Percentiles rank a stretch among this genome's conserved stretches.
Conservation (phyloP, 768 basidiomycete species). For the Coprinellus aureogranulatus region DNA sequence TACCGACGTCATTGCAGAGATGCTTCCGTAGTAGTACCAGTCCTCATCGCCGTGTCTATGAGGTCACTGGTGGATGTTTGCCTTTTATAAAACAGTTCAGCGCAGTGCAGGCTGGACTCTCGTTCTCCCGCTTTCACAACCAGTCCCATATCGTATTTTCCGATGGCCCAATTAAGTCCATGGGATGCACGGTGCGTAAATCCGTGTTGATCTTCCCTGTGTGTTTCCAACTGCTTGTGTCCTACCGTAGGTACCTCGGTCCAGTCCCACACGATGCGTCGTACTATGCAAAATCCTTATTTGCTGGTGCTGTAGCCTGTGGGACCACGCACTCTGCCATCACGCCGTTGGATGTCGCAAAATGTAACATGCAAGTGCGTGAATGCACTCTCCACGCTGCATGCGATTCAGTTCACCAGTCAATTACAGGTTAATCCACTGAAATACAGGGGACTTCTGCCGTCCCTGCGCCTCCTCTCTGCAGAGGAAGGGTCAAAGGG, state of each 20-base stretch:
- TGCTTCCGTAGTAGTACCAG: no score
- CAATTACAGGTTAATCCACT: conserved; percentile 75
- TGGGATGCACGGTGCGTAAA: conserved; percentile 71
- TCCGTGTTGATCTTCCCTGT: conserved; percentile 2
- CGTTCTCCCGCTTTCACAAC: no score
- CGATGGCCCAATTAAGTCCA: no score
- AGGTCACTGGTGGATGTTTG: no score
- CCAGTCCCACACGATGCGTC: conserved; percentile 71
- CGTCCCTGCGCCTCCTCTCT: conserved; percentile 61
- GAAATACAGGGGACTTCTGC: conserved; percentile 69
- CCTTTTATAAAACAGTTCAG: no score
- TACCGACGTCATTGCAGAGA: no score
- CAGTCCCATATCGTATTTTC: no score
- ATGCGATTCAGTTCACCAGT: no score
- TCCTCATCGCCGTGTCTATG: no score
- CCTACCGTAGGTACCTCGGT: conserved; percentile 57
- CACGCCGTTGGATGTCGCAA: conserved; percentile 84
- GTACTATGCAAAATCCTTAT: conserved; percentile 85
- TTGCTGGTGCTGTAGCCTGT: conserved; percentile 84
- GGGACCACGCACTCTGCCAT: conserved; percentile 86
- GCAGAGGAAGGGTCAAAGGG: conserved; percentile 81
- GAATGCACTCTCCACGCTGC: not conserved
- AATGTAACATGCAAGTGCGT: conserved; percentile 88
- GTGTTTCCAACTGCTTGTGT: conserved; percentile 8
- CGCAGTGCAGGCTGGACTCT: no score